These are phyloP conservation scores for Candida khao-thaluensis DNA, from an alignment of 805 yeast genomes.

Conservation along the genomic window DNA sequence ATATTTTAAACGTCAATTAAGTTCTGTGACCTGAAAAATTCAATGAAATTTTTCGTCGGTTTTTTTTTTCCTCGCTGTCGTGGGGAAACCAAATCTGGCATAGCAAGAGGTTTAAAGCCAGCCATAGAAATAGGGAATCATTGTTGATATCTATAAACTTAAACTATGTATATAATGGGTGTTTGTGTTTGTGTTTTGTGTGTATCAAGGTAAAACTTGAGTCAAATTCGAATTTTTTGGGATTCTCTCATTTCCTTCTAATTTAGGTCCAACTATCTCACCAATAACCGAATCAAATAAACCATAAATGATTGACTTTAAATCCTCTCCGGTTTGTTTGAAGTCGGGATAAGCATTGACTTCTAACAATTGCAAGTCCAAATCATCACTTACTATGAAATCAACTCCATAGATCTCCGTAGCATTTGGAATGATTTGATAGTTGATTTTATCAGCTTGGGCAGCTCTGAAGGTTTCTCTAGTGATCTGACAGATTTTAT, in stretches of 20 bases:
- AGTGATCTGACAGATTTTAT: slow-evolving; percentile 59
- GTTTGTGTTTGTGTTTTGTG: too few relatives aligned
- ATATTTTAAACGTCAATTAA: slow-evolving; percentile 4
- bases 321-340: slow-evolving; percentile 85
- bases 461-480: slow-evolving; percentile 82
- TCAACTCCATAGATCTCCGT: slow-evolving; percentile 89
- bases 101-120: too few relatives aligned
- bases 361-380: slow-evolving; percentile 65
- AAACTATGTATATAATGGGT: too few relatives aligned
- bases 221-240: slow-evolving; percentile 22
- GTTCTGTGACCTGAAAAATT: slow-evolving; percentile 7
- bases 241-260: slow-evolving; percentile 19
- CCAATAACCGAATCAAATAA: slow-evolving; percentile 59
- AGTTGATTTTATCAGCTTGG: slow-evolving; percentile 77
- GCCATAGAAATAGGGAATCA: too few relatives aligned
- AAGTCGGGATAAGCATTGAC: slow-evolving; percentile 95
- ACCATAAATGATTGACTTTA: slow-evolving; percentile 63
- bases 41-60: slow-evolving; percentile 10
- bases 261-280: slow-evolving; percentile 50
- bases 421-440: slow-evolving; percentile 76
- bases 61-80: slow-evolving; percentile 3
- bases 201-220: slow-evolving; percentile 39
- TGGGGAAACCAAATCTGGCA: too few relatives aligned
- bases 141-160: too few relatives aligned
- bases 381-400: slow-evolving; percentile 64